Base-by-base conservation (phyloP, 768 basidiomycete species). In the Chalciporus chontae region DNA sequence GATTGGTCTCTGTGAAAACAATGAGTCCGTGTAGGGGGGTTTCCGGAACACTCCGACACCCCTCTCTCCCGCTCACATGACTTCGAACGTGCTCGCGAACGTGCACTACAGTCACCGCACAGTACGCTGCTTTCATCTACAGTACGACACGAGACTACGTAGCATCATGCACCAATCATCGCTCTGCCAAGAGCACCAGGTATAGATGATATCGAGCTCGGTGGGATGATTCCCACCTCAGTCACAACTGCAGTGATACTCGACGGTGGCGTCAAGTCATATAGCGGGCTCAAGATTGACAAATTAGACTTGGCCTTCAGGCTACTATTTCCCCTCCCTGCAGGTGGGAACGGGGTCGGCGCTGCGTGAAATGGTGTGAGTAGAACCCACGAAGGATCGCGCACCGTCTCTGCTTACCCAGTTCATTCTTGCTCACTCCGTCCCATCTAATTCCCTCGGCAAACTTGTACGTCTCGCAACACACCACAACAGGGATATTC, bases 391-490 rank as follows among this genome's bases (percentile, higher is more conserved):
- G 3, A 23, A 21, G 3, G 27, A 38, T 14, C 24, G 4, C 21
- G 23, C 14, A 32, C 9, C 3, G 3, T 41, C 26, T 17, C 15
- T 5, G 32, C 80, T 65, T 57, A 90, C 95, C 96, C 36, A 97
- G 74, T 69, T 99, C 96, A 61, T 99, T 99, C 69, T 90, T 93
- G 39, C 89, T 92, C 58, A 99, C 94, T 17, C 88, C 88, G 67
- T 99, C 96, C 47, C 98, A 74, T 68, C 90, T 85, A 24, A 98
- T 86, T 29, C 83, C 83, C 59, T 98, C 95, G 15, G 90, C 89
- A 61, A 94, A 98, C 68, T 99, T 99, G 73, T 98, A 98, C 4
- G 96, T 99, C 71, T 98, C 96, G 60, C 94, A 96, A 56, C 94
- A 97, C 21, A 96, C 93, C 31, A 99, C 82, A 7, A 98, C 94